Base-by-base conservation (phyloP, 371 early-diverging fungal species). In the Mucor irregularis region DNA sequence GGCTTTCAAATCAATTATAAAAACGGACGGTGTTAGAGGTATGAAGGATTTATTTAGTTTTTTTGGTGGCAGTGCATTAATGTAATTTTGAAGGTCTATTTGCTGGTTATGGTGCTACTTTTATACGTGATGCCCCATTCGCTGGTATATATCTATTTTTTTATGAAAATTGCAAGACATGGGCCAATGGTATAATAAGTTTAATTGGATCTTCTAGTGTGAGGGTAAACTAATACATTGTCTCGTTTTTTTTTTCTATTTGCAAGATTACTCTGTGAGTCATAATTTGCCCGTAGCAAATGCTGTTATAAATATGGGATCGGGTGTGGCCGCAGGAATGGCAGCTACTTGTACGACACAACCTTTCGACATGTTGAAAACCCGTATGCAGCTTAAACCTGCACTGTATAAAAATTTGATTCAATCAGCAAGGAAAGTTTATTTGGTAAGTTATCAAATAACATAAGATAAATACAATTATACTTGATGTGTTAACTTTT, bases 81-180 rank as follows among this genome's bases (percentile, higher is more conserved):
- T 28, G 9, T 19, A 17, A 14, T 37, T 4, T 39, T 45, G 14
- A 24, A 83, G 92, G 94, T 0, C 73, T 96, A 16, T 97, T 95
- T 80, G 80, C 86, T 50, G 97, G 98, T 16, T 92, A 83, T 39
- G 90, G 93, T 37, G 93, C 94, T 3, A 98, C 98, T 5, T 90
- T 88, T 26, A 79, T 95, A 47, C 79, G 97, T 21, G 98, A 98
- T 69, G 96, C 96, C 3, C 98, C 98, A 16, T 87, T 91, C 70
- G 95, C 98, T 17, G 98, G 97, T 9, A 82, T 96, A n/a, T 97
- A 96, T 64, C 79, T 97, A 13, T 79, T 90, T n/a, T 83, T 94
- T 50, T 98, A 98, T 64, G 96, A 96, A 69, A 73, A 84, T 4
- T 74, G 71, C 47, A 92, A 93, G 48, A 22, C 64, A 33, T 49